Evolutionary conservation across 352 stramenopile species (phyloP), one percentile per base, ranked within the genome.

Genomic region (Phytophthora meadii): DNA sequence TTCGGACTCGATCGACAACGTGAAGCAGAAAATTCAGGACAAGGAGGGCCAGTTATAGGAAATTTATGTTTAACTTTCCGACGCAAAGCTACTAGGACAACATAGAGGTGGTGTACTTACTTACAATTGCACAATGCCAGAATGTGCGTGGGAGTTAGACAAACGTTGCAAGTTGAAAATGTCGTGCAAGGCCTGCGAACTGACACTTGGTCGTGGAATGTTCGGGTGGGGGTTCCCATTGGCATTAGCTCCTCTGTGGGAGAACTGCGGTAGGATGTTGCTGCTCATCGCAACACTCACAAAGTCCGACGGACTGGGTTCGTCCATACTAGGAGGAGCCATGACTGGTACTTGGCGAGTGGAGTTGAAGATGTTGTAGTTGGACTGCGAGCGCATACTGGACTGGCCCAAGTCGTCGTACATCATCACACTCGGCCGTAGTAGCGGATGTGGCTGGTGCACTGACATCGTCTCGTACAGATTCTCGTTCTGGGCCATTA

Each of bases 351-450:
- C 2, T 37, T 65, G 42, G 3, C 63, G 46, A 3, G 47, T 60
- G 8, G 68, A 76, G 42, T 54, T 59, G 30, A 70, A 73, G 3
- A 76, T 40, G 34, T 60, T 72, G 63, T 73, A 73, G 45, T 69
- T 65, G 10, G 68, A 70, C 42, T 70, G 63, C 28, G 68, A 76
- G 5, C 40, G 52, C 63, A 70, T 61, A 24, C 51, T 72, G 2
- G 56, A 60, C 27, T 65, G 62, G 11, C 56, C 40, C 7, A 65
- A 10, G 17, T 62, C 39, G n/a, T 72, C 63, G 22, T 51, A 73
- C 41, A 73, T 36, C 32, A 70, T 57, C 3, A 63, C 57, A 36
- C 68, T 76, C 1, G 40, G 63, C 11, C 57, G 63, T 15, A 72
- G 30, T 24, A 76, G n/a, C 6, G 68, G 62, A 12, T 72, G 57